phyloP scores from a whole-genome alignment of 108 stramenopile genomes.

The Fragilariopsis cylindrus region DNA sequence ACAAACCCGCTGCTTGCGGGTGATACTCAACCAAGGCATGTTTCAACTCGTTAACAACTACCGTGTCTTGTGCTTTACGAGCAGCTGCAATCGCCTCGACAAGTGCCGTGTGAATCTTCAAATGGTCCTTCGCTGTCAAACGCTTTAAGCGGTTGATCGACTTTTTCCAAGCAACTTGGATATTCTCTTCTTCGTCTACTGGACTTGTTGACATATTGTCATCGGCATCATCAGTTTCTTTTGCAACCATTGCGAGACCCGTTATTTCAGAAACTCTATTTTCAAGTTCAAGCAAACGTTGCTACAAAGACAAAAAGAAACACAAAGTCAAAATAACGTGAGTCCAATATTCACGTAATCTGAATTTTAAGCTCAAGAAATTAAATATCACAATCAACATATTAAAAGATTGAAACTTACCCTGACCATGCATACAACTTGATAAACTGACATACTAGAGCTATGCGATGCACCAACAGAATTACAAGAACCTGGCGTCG shows the following conservation, averaged over 20 bases:
- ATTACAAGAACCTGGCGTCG: background rate
- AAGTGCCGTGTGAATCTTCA: slow-evolving; percentile 58
- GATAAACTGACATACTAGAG: slow-evolving; percentile 31
- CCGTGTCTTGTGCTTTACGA: slow-evolving; percentile 67
- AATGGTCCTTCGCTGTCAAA: slow-evolving; percentile 47
- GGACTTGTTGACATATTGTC: slow-evolving; percentile 70
- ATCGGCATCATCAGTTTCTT: slow-evolving; percentile 67
- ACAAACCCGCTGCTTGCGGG: slow-evolving; percentile 61
- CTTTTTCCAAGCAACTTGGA: slow-evolving; percentile 67
- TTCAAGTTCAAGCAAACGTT: slow-evolving; percentile 54
- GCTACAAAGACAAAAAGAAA: slow-evolving; percentile 13
- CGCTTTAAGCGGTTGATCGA: slow-evolving; percentile 55
- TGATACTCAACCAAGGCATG: slow-evolving; percentile 63
- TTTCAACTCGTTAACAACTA: slow-evolving; percentile 67
- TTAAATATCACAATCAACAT: background rate
- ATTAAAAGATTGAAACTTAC: slow-evolving; percentile 31
- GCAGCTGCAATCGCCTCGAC: slow-evolving; percentile 79
- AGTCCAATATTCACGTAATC: background rate
- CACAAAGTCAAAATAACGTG: background rate
- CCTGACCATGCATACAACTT: slow-evolving; percentile 49
- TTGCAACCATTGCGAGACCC: slow-evolving; percentile 58
- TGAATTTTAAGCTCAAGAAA: background rate
- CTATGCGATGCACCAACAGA: background rate
- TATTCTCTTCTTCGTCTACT: slow-evolving; percentile 43
- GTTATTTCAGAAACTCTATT: slow-evolving; percentile 52